Evolutionary conservation across 2,329 filamentous ascomycete species (phyloP), one percentile per base, ranked within the genome.

Genomic region (Torrubiellomyces zombiae): DNA sequence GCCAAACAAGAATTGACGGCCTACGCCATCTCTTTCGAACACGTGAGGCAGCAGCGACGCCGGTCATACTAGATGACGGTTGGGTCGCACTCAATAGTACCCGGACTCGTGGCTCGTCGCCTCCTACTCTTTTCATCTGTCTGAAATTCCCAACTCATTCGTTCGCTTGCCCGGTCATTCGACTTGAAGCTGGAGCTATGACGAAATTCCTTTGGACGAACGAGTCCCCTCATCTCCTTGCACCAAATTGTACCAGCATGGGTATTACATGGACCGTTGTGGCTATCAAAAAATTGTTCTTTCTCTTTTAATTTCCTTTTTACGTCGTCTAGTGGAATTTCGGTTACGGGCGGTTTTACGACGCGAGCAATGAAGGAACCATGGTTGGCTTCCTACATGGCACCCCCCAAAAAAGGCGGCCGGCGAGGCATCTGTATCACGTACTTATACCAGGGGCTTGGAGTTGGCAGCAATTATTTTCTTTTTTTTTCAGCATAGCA

Each of bases 21-120:
- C 37, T 94, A 94, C 51, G 79, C 80, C 37, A 79, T 76, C 44
- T 82, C 78, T 3, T 93, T 94, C 47, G 85, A 94, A 51, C 78
- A 83, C 37, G 74, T 77, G 29, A 67, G 79, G 32, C 45, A 59
- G 27, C 63, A 67, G 40, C 62, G 66, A 37, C 54, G 66, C 41
- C 52, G 71, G 55, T 63, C 66, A 16, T 58, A 62, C 43, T 70
- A 60, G 44, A 32, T n/a, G 14, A 26, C 17, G 17, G 16, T 11
- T 14, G 18, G 14, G 17, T 23, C 23, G 20, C 14, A 11, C 14
- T 14, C 9, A 16, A 18, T 15, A 20, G 15, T 16, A 18, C 18
- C 14, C 28, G 18, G 23, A 23, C 20, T n/a, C n/a, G n/a, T n/a
- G n/a, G n/a, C n/a, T n/a, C n/a, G n/a, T n/a, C n/a, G n/a, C n/a